Conservation (phyloP, 169 alveolate genomes). For the Ichthyophthirius multifiliis region DNA sequence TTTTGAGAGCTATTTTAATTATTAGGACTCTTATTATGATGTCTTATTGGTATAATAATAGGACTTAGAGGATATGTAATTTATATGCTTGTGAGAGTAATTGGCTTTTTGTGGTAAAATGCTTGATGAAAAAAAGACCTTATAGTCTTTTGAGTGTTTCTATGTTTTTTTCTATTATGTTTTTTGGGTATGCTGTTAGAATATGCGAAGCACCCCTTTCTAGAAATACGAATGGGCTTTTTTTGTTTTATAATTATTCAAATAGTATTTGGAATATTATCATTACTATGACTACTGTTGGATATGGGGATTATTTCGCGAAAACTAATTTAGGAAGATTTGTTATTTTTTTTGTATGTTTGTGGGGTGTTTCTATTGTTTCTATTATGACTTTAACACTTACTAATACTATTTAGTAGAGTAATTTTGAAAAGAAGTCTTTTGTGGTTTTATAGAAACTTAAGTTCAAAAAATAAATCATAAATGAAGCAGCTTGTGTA, state of each 20-base stretch:
- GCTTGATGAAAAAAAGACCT: conserved; percentile 63
- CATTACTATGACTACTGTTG: conserved; percentile 77
- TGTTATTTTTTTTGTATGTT: conserved; percentile 65
- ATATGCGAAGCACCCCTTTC: conserved; percentile 59
- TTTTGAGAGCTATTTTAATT: conserved; percentile 11
- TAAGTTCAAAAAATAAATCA: conserved; percentile 60
- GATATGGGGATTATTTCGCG: conserved; percentile 82
- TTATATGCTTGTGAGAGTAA: conserved; percentile 64
- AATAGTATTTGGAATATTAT: conserved; percentile 73
- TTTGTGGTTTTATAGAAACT: conserved; percentile 68
- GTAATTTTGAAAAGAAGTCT: conserved; percentile 67
- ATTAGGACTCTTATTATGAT: conserved; percentile 28
- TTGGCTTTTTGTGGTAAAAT: conserved; percentile 57
- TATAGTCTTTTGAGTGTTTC: conserved; percentile 22
- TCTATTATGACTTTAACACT: conserved; percentile 77
- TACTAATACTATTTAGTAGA: conserved; percentile 54
- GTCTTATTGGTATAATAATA: conserved; percentile 38
- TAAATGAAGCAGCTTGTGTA: conserved; percentile 69
- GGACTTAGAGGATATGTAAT: conserved; percentile 58
- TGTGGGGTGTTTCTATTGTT: conserved; percentile 77
- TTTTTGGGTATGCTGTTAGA: conserved; percentile 59
- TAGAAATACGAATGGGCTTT: not conserved
- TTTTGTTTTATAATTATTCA: conserved; percentile 22
- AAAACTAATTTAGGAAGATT: conserved; percentile 67
- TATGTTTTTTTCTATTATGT: conserved; percentile 44